A percentile compares a stretch with the other conserved stretches of the same genome.
Evolutionary conservation across 345 rosid species (phyloP).

Genomic region (Eutrema japonicum): DNA sequence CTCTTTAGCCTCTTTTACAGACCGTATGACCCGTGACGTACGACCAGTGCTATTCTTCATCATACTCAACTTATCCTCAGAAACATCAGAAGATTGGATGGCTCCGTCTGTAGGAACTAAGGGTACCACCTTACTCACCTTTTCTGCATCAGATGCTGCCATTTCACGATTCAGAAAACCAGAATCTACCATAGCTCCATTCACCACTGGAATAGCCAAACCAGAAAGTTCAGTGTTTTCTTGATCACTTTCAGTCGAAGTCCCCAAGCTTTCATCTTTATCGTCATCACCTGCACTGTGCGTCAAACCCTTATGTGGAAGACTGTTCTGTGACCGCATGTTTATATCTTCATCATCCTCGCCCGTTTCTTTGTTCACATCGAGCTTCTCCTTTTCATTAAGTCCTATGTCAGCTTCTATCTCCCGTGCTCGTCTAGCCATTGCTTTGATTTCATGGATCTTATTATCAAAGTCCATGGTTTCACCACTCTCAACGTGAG

Average conservation of each 20-base stretch:
- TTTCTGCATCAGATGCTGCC: constrained; percentile 40
- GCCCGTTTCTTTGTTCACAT: constrained; percentile 27
- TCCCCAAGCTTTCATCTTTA: constrained; percentile 34
- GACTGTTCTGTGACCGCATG: constrained; percentile 29
- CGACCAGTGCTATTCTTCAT: constrained; percentile 38
- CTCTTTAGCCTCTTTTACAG: constrained; percentile 87
- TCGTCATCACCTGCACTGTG: constrained; percentile 28
- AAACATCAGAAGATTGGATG: constrained; percentile 46
- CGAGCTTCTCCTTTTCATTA: constrained; percentile 47
- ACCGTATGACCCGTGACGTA: constrained; percentile 66
- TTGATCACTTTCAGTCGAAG: constrained; percentile 19
- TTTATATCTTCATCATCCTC: constrained; percentile 34
- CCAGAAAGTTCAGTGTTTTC: constrained; percentile 33
- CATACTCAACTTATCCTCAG: constrained; percentile 34
- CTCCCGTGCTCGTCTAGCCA: constrained; percentile 63
- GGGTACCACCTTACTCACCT: constrained; percentile 26
- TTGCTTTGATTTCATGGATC: constrained; percentile 54
- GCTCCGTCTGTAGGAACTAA: constrained; percentile 29
- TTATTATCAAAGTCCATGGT: constrained; percentile 48
- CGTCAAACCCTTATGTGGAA: constrained; percentile 34
- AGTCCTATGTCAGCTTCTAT: constrained; percentile 50
- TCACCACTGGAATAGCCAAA: constrained; percentile 40
- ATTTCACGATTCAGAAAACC: constrained; percentile 34
- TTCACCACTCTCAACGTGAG: constrained; percentile 42
- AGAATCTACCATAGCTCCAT: constrained; percentile 40